Evolutionary conservation across 106 monocot genomes (phyloP).

Genomic region (Narthecium ossifragum): DNA sequence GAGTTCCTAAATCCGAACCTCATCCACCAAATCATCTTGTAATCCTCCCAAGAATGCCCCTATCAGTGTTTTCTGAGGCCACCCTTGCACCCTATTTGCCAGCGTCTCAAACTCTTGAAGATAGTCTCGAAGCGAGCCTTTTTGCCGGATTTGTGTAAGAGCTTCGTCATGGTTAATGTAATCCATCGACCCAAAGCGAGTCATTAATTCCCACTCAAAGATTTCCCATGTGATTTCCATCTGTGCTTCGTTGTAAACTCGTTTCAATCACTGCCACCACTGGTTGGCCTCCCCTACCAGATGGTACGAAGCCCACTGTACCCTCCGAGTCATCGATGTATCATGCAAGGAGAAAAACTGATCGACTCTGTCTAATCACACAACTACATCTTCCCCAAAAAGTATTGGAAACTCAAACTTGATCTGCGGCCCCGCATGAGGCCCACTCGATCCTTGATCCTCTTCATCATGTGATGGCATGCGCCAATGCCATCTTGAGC

Average conservation of each 20-base stretch:
- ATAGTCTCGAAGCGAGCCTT: not conserved
- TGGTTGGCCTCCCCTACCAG: slow-evolving; percentile 4
- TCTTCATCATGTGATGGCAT: too few species aligned
- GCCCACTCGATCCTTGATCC: too few species aligned
- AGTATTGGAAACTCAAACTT: not conserved
- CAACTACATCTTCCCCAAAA: not conserved
- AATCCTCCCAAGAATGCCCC: not conserved
- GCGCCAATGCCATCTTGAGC: too few species aligned
- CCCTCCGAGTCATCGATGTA: not conserved
- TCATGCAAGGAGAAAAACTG: slow-evolving; percentile 6
- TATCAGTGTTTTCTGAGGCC: not conserved
- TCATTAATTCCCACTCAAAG: not conserved
- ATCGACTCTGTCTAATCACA: not conserved
- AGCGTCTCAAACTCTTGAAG: not conserved
- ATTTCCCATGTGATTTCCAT: not conserved
- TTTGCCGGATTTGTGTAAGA: not conserved
- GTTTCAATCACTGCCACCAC: slow-evolving; percentile 1
- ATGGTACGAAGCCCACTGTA: slow-evolving; percentile 6
- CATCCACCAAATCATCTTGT: not conserved
- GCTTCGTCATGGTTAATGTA: not conserved
- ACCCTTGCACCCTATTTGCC: not conserved
- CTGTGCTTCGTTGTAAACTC: not conserved
- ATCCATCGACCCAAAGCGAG: not conserved
- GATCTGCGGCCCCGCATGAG: too few species aligned
- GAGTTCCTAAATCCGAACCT: not conserved